A percentile compares a stretch with the other conserved stretches of the same genome.
Evolutionary conservation across 805 yeast genomes (phyloP).

Genomic region (Candida palmyrensis): DNA sequence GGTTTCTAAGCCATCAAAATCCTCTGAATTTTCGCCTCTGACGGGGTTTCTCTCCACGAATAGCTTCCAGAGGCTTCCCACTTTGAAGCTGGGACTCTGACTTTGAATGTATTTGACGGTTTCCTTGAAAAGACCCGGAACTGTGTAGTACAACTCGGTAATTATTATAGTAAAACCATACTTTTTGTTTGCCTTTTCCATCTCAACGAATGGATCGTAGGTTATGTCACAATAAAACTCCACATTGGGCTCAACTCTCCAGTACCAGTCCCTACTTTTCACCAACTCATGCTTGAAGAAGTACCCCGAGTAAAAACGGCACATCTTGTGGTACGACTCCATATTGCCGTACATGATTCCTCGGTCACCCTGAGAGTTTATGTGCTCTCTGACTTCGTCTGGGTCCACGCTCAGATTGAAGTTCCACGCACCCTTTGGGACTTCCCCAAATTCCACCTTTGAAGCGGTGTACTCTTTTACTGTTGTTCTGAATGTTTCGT

Average conservation of each 20-base stretch:
- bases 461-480: slow-evolving; percentile 54
- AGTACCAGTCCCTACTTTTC: slow-evolving; percentile 76
- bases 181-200: slow-evolving; percentile 62
- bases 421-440: slow-evolving; percentile 63
- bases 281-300: slow-evolving; percentile 80
- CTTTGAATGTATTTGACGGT: slow-evolving; percentile 60
- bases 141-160: slow-evolving; percentile 73
- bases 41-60: slow-evolving; percentile 38
- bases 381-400: slow-evolving; percentile 46
- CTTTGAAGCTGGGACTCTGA: slow-evolving; percentile 30
- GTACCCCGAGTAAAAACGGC: slow-evolving; percentile 82
- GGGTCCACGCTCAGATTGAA: slow-evolving; percentile 42
- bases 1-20: slow-evolving; percentile 18
- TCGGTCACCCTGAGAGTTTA: slow-evolving; percentile 76
- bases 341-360: slow-evolving; percentile 78
- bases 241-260: slow-evolving; percentile 95
- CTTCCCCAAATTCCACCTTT: slow-evolving; percentile 64
- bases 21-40: slow-evolving; percentile 7
- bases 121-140: slow-evolving; percentile 73
- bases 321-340: slow-evolving; percentile 89
- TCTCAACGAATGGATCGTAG: slow-evolving; percentile 84
- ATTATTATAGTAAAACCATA: slow-evolving; percentile 85
- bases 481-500: slow-evolving; percentile 52
- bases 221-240: slow-evolving; percentile 86
- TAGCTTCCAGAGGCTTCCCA: slow-evolving; percentile 67